A percentile compares a stretch with the other conserved stretches of the same genome.
These are phyloP conservation scores for Picea sitchensis DNA, from an alignment of 75 land plant genomes.

Conservation along the genomic window DNA sequence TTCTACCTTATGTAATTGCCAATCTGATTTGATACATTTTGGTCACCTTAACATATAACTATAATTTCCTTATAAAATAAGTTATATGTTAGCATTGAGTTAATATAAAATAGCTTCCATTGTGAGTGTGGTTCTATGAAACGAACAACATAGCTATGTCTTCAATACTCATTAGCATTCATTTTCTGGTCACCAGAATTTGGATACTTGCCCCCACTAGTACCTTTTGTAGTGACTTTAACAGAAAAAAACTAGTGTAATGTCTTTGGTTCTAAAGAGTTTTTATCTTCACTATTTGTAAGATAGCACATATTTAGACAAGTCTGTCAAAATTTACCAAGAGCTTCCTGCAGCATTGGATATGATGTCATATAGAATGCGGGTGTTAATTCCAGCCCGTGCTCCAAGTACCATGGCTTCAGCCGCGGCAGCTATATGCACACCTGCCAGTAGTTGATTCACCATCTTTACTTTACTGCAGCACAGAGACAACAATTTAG, in stretches of 20 bases:
- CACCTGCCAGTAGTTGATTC: conserved; percentile 67
- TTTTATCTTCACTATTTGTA: neutral
- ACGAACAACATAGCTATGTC: no score
- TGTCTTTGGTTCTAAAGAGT: neutral
- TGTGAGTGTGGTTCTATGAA: neutral
- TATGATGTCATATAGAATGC: conserved; percentile 79
- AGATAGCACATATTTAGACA: neutral
- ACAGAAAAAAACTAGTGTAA: neutral
- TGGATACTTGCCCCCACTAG: neutral
- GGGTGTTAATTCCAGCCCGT: conserved; percentile 76
- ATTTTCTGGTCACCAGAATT: neutral
- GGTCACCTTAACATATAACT: no score
- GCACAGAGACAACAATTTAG: conserved; percentile 7
- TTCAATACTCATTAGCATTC: no score
- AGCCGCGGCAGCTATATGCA: conserved; percentile 78
- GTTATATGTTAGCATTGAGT: no score
- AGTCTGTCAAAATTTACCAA: conserved; percentile 39
- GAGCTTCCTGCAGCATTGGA: conserved; percentile 98
- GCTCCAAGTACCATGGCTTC: conserved; percentile 93
- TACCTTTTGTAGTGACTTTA: neutral
- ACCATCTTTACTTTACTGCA: conserved; percentile 84
- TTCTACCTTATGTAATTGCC: no score
- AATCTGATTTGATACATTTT: no score
- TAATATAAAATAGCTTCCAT: no score
- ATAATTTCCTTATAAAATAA: no score